Base-by-base conservation (phyloP, 148 eudicot genomes). In the Limonium bicolor region DNA sequence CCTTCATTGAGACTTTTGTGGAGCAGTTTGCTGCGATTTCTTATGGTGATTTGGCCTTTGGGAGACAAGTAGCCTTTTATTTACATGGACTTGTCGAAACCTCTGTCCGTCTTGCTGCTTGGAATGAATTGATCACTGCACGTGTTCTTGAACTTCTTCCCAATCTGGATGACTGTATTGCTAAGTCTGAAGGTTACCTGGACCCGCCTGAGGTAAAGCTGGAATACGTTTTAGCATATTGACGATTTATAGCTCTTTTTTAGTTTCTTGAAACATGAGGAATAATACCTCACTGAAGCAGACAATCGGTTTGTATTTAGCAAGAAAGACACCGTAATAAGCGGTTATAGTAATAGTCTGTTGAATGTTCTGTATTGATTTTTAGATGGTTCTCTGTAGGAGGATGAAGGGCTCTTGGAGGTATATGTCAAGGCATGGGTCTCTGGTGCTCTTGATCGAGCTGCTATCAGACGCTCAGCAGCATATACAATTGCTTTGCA, bases 1-100 rank as follows among this genome's bases (percentile, higher is more conserved):
- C 82, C 38, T 90, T 84, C 45, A 38, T 90, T 36, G 99, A 90
- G 48, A 60, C 70, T 51, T 73, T 90, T 14, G 76, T 73, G 57
- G 99, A 84, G 63, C 95, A 84, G 63, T 84, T 77, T 60, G 78
- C 93, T 66, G 79, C 93, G 31, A 58, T 68, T 29, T 90, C 99
- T 17, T 90, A 77, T 62, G 99, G 99, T 54, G 85, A 80, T 49
- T 22, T 68, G 59, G 27, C 74, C 51, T 90, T 54, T 45, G 93
- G 82, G 16, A 55, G 95, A 30, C 99, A 90, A 62, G 69, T 90
- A 41, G 67, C 77, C 13, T 43, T 90, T 24, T 84, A 90, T 73
- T 56, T 90, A 31, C 87, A 80, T 61, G 59, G 77, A 29, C 60
- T 42, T 51, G 75, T 77, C 52, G 99, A 85, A 46, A 40, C 70